These are phyloP conservation scores for Termitomyces sp. DNA, from an alignment of 768 basidiomycete species.

Conservation along the genomic window DNA sequence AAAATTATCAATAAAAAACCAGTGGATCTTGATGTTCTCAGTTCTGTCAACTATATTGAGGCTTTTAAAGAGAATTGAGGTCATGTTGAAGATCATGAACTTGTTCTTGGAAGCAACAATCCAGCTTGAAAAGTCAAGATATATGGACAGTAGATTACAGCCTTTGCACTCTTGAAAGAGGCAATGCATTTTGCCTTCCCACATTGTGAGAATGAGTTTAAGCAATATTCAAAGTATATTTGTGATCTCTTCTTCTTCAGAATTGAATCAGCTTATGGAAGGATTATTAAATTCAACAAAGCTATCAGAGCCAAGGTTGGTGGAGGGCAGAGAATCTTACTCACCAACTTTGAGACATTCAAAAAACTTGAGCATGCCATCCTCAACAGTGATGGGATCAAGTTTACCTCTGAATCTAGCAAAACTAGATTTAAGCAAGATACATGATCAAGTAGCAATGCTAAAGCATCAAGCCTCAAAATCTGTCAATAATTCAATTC, in stretches of 20 bases:
- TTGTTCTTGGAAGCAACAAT: constrained; percentile 6
- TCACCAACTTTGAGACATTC: constrained; percentile 16
- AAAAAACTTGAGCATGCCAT: constrained; percentile 1
- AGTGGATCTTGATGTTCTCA: background rate
- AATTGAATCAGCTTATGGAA: background rate
- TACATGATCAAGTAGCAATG: no score
- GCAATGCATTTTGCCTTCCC: constrained; percentile 22
- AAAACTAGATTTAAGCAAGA: background rate
- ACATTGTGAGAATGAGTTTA: constrained; percentile 16
- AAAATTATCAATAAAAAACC: background rate
- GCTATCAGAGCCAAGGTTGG: constrained; percentile 18
- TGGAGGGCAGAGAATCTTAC: constrained; percentile 5
- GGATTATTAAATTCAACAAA: constrained; percentile 24
- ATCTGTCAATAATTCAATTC: no score
- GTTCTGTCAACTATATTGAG: constrained; percentile 8
- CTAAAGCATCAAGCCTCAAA: no score
- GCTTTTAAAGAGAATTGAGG: constrained; percentile 14
- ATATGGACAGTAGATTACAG: constrained; percentile 4
- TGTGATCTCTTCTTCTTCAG: constrained; percentile 16
- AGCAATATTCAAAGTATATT: constrained; percentile 15
- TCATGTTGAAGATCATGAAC: constrained; percentile 7
- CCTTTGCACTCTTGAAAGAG: constrained; percentile 11
- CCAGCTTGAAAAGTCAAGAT: background rate
- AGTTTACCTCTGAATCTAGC: background rate
- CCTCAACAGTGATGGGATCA: constrained; percentile 10